Percentiles rank a stretch among this genome's conserved stretches.
Evolutionary conservation across 257 asterid species (phyloP).

Genomic region (Nicotiana attenuata): DNA sequence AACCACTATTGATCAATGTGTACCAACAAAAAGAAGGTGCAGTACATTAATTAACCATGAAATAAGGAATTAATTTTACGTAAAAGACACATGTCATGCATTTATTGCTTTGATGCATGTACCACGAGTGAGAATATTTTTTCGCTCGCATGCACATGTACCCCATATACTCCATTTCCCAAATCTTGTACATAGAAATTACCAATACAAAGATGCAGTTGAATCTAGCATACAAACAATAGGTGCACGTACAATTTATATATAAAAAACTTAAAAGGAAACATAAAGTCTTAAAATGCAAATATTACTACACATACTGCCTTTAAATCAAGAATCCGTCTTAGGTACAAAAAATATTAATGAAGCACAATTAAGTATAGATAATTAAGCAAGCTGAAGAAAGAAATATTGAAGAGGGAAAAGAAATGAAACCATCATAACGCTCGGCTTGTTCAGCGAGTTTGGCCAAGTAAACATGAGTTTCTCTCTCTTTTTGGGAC

Average conservation of each 20-base stretch:
- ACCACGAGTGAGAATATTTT: neutral
- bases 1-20: neutral
- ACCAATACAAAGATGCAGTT: neutral
- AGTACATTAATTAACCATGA: neutral
- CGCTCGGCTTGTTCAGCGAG: conserved; percentile 91
- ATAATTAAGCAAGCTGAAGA: neutral
- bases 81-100: neutral
- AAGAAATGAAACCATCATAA: conserved; percentile 49
- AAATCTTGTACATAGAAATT: neutral
- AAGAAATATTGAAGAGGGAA: neutral
- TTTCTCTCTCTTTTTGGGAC: conserved; percentile 67
- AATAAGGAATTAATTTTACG: neutral
- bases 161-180: neutral
- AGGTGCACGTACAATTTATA: neutral
- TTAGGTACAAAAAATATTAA: too few species aligned
- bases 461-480: conserved; percentile 80
- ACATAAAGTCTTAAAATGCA: neutral
- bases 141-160: neutral
- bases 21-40: neutral
- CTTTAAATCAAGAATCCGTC: neutral
- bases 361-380: neutral
- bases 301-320: neutral
- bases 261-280: neutral
- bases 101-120: neutral
- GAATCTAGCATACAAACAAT: neutral